A percentile compares a stretch with the other conserved stretches of the same genome.
These are phyloP conservation scores for Podospora pseudopauciseta DNA, from an alignment of 495 filamentous ascomycete species.

Conservation along the genomic window DNA sequence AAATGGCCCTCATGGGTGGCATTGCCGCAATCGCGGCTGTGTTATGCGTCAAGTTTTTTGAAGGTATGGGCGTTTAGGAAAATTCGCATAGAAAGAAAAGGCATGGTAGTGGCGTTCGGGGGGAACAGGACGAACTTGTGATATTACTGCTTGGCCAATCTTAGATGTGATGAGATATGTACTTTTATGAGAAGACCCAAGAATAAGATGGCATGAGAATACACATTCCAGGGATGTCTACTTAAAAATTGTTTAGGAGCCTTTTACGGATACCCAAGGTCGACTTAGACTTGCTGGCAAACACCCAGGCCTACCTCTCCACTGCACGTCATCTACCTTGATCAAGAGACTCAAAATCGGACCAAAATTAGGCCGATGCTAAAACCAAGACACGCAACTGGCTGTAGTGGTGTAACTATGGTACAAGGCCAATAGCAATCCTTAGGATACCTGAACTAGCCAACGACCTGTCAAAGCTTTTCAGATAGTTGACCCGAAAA, in stretches of 20 bases:
- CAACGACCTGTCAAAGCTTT: too few species aligned
- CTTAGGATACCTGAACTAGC: too few species aligned
- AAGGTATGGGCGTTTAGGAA: slow-evolving; percentile 6
- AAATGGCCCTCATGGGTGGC: slow-evolving; percentile 8
- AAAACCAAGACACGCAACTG: too few species aligned
- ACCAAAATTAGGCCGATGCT: neutral
- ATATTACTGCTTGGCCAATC: neutral
- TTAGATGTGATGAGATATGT: neutral
- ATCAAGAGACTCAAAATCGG: neutral
- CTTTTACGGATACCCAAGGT: too few species aligned
- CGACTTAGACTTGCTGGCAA: too few species aligned
- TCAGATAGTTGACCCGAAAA: too few species aligned
- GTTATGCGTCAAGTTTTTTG: slow-evolving; percentile 4
- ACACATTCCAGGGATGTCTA: too few species aligned
- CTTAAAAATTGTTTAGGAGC: too few species aligned
- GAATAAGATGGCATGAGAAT: neutral
- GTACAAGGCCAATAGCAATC: too few species aligned
- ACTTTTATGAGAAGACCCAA: neutral
- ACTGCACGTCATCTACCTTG: too few species aligned
- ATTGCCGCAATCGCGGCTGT: slow-evolving; percentile 6
- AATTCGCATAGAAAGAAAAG: neutral
- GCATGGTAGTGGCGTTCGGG: neutral
- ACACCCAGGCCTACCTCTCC: too few species aligned
- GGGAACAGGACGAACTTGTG: neutral
- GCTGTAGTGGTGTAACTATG: too few species aligned